Evolutionary conservation across 2,329 filamentous ascomycete genomes (phyloP).

Genomic region (Cryphonectria nitschkei): DNA sequence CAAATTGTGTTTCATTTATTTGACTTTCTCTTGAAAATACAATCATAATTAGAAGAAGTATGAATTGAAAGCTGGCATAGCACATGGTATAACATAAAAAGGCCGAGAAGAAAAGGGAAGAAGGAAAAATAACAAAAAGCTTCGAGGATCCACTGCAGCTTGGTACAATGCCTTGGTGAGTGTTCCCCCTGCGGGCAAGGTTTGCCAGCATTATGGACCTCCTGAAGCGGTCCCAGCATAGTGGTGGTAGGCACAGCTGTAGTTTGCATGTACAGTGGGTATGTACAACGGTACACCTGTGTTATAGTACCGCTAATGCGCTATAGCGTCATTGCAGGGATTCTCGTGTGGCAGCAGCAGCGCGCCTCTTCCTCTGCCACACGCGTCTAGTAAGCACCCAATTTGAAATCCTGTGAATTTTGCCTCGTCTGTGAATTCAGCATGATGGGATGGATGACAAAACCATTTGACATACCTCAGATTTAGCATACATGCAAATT

Average conservation of each 20-base stretch:
- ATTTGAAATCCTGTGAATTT: background rate
- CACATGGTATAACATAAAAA: background rate
- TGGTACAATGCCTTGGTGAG: background rate
- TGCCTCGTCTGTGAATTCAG: too few species aligned
- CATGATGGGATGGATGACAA: background rate
- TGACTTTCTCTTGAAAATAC: too few species aligned
- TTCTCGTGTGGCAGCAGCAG: conserved; percentile 14
- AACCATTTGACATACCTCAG: background rate
- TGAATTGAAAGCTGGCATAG: background rate
- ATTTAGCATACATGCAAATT: background rate
- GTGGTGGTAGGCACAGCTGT: too few species aligned
- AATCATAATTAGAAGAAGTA: too few species aligned
- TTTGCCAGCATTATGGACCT: too few species aligned
- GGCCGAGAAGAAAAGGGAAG: too few species aligned
- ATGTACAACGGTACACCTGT: background rate
- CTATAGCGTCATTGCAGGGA: conserved; percentile 24
- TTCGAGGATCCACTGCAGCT: background rate
- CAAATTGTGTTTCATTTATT: too few species aligned
- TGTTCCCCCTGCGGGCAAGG: too few species aligned
- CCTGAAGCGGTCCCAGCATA: too few species aligned
- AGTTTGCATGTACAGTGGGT: too few species aligned
- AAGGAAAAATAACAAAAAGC: background rate
- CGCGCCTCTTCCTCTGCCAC: conserved; percentile 13
- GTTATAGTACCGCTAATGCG: background rate
- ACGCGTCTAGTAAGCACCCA: background rate